Evolutionary conservation across 2,329 filamentous ascomycete species (phyloP).

Genomic region (Aspergillus felis): DNA sequence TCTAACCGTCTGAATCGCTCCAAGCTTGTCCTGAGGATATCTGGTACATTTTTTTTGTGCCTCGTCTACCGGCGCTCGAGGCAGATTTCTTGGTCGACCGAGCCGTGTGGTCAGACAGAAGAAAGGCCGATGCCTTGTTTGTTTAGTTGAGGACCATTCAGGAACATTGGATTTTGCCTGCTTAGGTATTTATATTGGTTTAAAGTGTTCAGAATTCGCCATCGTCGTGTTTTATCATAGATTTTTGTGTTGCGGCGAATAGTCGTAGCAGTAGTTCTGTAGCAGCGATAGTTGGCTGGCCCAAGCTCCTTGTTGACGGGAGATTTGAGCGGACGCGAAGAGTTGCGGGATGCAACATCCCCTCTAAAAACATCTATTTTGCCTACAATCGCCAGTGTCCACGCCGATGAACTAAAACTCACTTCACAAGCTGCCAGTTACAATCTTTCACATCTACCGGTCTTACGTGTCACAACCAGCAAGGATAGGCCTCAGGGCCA

Average conservation of each 20-base stretch:
- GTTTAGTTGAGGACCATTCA: background rate
- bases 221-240: background rate
- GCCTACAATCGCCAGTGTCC: background rate
- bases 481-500: conserved; percentile 28
- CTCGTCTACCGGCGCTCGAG: background rate
- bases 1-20: background rate
- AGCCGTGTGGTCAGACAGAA: background rate
- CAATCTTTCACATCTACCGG: background rate
- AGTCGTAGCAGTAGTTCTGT: background rate
- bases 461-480: conserved; percentile 5
- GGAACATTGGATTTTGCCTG: background rate
- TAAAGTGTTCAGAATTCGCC: background rate
- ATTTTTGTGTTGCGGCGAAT: background rate
- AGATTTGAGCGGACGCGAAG: conserved; percentile 23
- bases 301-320: conserved; percentile 37
- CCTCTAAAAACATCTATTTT: conserved; percentile 11
- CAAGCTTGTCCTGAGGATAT: background rate
- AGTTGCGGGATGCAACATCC: conserved; percentile 6
- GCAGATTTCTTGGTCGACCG: background rate
- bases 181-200: conserved; percentile 1
- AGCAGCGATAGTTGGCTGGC: conserved; percentile 21
- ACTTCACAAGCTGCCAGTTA: background rate
- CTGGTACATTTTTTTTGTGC: background rate
- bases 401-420: background rate
- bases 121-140: background rate